Percentiles rank a stretch among this genome's conserved stretches.
Evolutionary conservation across 2,329 filamentous ascomycete species (phyloP).

Genomic region (Alternaria triticimaculans): DNA sequence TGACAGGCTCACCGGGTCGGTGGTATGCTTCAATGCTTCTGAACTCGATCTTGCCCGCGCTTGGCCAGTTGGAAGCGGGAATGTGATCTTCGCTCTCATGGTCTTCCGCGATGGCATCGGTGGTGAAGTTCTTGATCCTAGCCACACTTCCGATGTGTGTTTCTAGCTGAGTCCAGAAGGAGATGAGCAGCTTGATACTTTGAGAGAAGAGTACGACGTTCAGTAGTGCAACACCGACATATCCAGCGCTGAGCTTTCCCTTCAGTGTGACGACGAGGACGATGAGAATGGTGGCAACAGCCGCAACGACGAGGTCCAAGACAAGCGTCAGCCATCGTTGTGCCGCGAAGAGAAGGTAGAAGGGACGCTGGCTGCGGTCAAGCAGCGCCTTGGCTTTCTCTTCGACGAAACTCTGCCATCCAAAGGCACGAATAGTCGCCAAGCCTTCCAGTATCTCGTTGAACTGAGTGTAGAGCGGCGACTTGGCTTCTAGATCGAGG

Average conservation of each 20-base stretch:
- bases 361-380: slow-evolving; percentile 53
- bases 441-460: slow-evolving; percentile 58
- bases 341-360: slow-evolving; percentile 55
- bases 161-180: slow-evolving; percentile 64
- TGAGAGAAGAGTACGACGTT: slow-evolving; percentile 63
- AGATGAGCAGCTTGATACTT: slow-evolving; percentile 58
- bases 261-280: slow-evolving; percentile 40
- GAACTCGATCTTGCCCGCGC: slow-evolving; percentile 53
- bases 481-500: slow-evolving; percentile 60
- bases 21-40: slow-evolving; percentile 55
- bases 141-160: slow-evolving; percentile 64
- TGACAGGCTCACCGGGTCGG: slow-evolving; percentile 47
- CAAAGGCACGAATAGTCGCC: slow-evolving; percentile 59
- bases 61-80: slow-evolving; percentile 53
- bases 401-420: slow-evolving; percentile 53
- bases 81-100: slow-evolving; percentile 59
- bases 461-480: slow-evolving; percentile 60
- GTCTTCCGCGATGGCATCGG: slow-evolving; percentile 55
- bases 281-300: slow-evolving; percentile 48
- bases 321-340: slow-evolving; percentile 55
- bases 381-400: slow-evolving; percentile 49
- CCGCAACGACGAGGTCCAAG: slow-evolving; percentile 51
- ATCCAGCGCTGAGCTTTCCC: slow-evolving; percentile 55
- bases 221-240: slow-evolving; percentile 61
- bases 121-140: slow-evolving; percentile 61